These are phyloP conservation scores for Helicocarpus griseus DNA, from an alignment of 2,329 filamentous ascomycete genomes.

Conservation along the genomic window DNA sequence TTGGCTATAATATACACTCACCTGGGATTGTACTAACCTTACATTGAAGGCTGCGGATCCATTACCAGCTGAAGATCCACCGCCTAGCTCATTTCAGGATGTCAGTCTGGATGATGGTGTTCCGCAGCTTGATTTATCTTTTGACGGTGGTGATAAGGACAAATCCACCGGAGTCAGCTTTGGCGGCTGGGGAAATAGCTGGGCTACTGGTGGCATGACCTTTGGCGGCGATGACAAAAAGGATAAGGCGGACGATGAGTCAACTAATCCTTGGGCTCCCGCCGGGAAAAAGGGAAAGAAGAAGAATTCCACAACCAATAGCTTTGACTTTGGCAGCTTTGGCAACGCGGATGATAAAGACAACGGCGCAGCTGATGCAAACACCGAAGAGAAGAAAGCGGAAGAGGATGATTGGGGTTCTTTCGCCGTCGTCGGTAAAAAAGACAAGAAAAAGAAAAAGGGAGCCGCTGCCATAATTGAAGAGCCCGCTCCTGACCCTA, in stretches of 20 bases:
- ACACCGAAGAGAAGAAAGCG: conserved; percentile 32
- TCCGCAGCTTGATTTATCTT: conserved; percentile 49
- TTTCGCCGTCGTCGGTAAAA: conserved; percentile 29
- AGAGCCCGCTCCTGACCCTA: conserved; percentile 19
- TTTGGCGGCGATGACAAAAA: conserved; percentile 24
- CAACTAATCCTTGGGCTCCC: conserved; percentile 32
- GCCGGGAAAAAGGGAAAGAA: conserved; percentile 28
- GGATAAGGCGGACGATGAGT: conserved; percentile 19
- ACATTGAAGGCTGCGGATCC: conserved; percentile 21
- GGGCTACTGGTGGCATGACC: conserved; percentile 43
- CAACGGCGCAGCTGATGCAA: conserved; percentile 34
- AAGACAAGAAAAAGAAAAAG: conserved; percentile 39
- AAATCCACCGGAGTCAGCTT: conserved; percentile 36
- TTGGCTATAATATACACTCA: not conserved
- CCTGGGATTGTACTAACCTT: not conserved
- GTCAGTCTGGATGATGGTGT: conserved; percentile 55
- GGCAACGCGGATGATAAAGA: conserved; percentile 36
- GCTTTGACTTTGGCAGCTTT: conserved; percentile 37
- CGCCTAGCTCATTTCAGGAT: conserved; percentile 53
- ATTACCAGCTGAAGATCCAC: conserved; percentile 25
- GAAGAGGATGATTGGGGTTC: conserved; percentile 30
- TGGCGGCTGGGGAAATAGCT: conserved; percentile 52
- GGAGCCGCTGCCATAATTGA: conserved; percentile 29
- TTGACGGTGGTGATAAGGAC: conserved; percentile 38
- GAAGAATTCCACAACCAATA: conserved; percentile 18